Base-by-base conservation (phyloP, 2,329 filamentous ascomycete genomes). In the Decorospora gaudefroyi region DNA sequence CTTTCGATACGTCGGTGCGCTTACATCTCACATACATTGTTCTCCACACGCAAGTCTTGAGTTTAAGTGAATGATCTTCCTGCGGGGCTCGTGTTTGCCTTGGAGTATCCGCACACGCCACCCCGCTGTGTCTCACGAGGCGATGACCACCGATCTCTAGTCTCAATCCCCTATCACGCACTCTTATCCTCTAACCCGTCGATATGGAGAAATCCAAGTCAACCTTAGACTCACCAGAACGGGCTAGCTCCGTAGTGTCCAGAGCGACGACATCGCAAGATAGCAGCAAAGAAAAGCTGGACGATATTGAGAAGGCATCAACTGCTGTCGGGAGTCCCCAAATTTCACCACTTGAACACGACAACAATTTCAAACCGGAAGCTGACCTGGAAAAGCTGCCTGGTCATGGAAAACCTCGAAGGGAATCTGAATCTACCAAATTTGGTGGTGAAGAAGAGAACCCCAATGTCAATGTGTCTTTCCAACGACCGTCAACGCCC, bases 401-500 rank as follows among this genome's bases (percentile, higher is more conserved):
- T 5, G 46, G 46, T 32, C 46, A 42, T 23, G 64, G 62, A 11
- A 56, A 60, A 26, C 57, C 59, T 12, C 59, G 62, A 18, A 52
- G 59, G 29, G 64, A 68, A 9, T 60, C 58, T 3, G 65, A 62
- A 27, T 60, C 61, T 16, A 59, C 66, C 38, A 63, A 65, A 19
- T 67, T 71, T 30, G 69, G 71, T 28, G 69, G 69, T n/a, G 72
- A 71, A 44, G 70, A 74, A 30, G 71, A 73, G 42, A 68, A 73
- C 23, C 69, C 68, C 8, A 62, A 67, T 16, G 61, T 69, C 22
- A 66, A 68, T 18, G 63, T 65, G 29, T 65, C 65, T 6, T 73
- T 74, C 34, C 64, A 69, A 40, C 57, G 71, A 44, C 66, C 67
- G 13, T 61, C 61, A n/a, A 73, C 71, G 41, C 71, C 72, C 6